Base-by-base conservation (phyloP, 2,329 filamentous ascomycete genomes). In the Fusarium verticillioides region DNA sequence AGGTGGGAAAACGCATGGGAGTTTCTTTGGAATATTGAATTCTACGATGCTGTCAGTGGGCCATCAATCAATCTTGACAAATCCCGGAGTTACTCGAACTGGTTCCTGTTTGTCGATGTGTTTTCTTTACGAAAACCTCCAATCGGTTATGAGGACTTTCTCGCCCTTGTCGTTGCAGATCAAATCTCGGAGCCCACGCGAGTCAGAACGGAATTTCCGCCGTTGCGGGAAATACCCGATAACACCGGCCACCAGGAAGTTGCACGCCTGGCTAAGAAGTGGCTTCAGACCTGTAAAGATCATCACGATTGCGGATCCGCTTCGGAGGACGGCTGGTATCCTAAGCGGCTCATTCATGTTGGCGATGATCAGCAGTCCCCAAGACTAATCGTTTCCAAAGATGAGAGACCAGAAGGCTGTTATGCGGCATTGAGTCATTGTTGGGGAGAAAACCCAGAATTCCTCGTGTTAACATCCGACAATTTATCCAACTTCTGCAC, bases 381-480 rank as follows among this genome's bases (percentile, higher is more conserved):
- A 9, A 30, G 34, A 12, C 18, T 60, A 7, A 3, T 40, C 9
- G 2, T 52, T 21, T 26, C 26, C 4, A 6, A n/a, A 0, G 3
- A 52, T 2, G 16, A 52, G 13, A 30, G 11, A 26, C 13, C n/a
- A 7, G 19, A 52, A 23, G 44, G 57, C 26, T 23, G 1, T 12
- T 60, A 60, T 37, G 44, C 34, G 2, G 57, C 44, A 5, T 53
- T 60, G 15, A 60, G 57, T 12, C 57, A 60, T 52, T 60, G 57
- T 7, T 60, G 57, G 57, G 44, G 57, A 26, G 34, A 60, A 7
- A 9, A 40, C 2, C 57, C 57, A 21, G 36, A 60, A 3, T 60
- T 60, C n/a, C 9, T 60, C 1, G 40, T 60, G 57, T 37, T 53
- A 8, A 39, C 26, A 18, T 32, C 9, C 9, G 26, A 26, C 10